Percentiles rank a stretch among this genome's conserved stretches.
Conservation (phyloP, 2,329 filamentous ascomycete genomes). For the Helminthosporium solani region DNA sequence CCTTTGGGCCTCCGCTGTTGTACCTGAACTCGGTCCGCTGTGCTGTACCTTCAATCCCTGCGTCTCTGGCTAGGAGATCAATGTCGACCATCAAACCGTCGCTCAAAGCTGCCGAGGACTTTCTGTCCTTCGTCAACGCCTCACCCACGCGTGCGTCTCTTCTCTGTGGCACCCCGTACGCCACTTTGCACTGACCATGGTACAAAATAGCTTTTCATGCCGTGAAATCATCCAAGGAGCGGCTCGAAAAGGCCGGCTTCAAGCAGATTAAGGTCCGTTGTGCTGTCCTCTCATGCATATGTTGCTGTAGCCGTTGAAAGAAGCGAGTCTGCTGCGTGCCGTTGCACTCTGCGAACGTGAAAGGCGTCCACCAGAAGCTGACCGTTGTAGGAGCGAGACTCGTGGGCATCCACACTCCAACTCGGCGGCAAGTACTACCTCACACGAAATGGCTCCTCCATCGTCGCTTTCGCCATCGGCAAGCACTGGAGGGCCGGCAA, state of each 20-base stretch:
- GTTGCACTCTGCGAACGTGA: too few relatives aligned
- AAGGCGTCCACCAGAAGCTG: not conserved
- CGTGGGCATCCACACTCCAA: conserved; percentile 76
- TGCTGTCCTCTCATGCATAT: conserved; percentile 1
- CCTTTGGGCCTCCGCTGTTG: conserved; percentile 15
- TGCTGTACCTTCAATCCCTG: conserved; percentile 8
- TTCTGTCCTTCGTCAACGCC: conserved; percentile 89
- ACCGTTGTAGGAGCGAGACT: conserved; percentile 70
- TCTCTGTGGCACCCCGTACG: not conserved
- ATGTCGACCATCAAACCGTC: conserved; percentile 45
- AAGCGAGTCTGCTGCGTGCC: too few relatives aligned
- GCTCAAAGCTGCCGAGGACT: conserved; percentile 66
- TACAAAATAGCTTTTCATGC: conserved; percentile 98
- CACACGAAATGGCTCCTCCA: conserved; percentile 88
- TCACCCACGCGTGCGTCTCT: conserved; percentile 78
- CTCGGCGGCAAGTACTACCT: conserved; percentile 96
- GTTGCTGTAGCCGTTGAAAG: not conserved
- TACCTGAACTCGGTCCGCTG: conserved; percentile 13
- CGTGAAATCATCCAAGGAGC: conserved; percentile 73
- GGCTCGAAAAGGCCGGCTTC: conserved; percentile 82
- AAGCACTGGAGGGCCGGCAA: conserved; percentile 89
- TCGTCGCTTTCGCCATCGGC: conserved; percentile 90
- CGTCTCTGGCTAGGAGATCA: conserved; percentile 21
- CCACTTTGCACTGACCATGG: conserved; percentile 9
- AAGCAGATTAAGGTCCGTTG: conserved; percentile 67